Evolutionary conservation across 768 basidiomycete species (phyloP).

Genomic region (Trametes cingulata): DNA sequence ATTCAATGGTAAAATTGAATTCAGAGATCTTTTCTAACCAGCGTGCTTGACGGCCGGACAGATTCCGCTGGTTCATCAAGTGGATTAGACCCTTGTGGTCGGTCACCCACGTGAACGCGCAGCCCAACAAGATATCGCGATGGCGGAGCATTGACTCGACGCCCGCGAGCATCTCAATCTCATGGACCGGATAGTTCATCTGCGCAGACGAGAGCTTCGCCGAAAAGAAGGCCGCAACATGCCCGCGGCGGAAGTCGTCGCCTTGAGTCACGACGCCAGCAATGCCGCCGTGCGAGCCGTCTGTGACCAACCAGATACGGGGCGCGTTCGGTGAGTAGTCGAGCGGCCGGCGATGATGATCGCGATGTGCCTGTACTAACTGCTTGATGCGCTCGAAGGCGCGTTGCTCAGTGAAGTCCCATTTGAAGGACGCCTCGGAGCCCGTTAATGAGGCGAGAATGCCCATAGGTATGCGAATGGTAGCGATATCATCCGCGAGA

Average conservation of each 20-base stretch:
- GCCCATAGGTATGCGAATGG: constrained; percentile 41
- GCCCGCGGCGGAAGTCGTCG: constrained; percentile 9
- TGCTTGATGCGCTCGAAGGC: constrained; percentile 34
- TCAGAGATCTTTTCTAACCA: constrained; percentile 34
- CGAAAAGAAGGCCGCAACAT: constrained; percentile 30
- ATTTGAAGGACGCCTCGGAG: constrained; percentile 19
- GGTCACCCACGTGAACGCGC: constrained; percentile 26
- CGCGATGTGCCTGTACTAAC: constrained; percentile 14
- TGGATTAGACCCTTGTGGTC: constrained; percentile 32
- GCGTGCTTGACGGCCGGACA: constrained; percentile 29
- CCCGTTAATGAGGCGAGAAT: constrained; percentile 30
- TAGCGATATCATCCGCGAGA: constrained; percentile 36
- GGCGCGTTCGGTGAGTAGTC: constrained; percentile 29
- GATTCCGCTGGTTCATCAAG: constrained; percentile 26
- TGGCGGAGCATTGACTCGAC: constrained; percentile 41
- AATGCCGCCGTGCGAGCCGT: constrained; percentile 25
- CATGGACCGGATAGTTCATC: constrained; percentile 41
- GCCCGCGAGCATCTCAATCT: constrained; percentile 38
- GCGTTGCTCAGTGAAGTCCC: constrained; percentile 33
- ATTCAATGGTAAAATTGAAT: constrained; percentile 33
- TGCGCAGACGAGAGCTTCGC: constrained; percentile 31
- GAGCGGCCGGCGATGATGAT: constrained; percentile 23
- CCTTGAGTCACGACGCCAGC: constrained; percentile 29
- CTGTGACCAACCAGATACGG: constrained; percentile 28
- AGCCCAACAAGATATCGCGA: constrained; percentile 29